phyloP scores from a whole-genome alignment of 352 stramenopile genomes.

The Globisporangium camurandrum region DNA sequence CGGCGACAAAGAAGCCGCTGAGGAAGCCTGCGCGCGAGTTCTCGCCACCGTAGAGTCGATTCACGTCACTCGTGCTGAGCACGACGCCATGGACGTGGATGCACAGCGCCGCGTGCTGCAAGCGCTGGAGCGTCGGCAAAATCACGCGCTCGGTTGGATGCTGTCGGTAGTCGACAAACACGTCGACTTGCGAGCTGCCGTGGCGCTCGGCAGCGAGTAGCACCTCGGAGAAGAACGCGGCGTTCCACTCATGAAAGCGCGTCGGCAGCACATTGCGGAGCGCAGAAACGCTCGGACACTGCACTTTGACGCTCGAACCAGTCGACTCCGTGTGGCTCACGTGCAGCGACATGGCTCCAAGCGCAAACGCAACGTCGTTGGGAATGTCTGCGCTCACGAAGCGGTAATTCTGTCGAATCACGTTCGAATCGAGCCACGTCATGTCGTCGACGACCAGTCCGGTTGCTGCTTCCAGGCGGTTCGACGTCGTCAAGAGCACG shows the following conservation, averaged over 20 bases:
- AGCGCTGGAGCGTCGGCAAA: slow-evolving; percentile 56
- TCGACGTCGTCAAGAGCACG: slow-evolving; percentile 31
- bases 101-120: slow-evolving; percentile 65
- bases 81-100: slow-evolving; percentile 61
- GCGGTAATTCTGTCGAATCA: slow-evolving; percentile 31
- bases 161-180: slow-evolving; percentile 61
- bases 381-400: slow-evolving; percentile 52
- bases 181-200: slow-evolving; percentile 44
- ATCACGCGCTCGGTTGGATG: slow-evolving; percentile 62
- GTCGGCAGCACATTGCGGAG: slow-evolving; percentile 37
- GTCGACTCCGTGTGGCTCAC: slow-evolving; percentile 54
- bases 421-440: slow-evolving; percentile 62
- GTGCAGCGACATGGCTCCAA: slow-evolving; percentile 60
- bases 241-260: slow-evolving; percentile 24
- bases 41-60: slow-evolving; percentile 38
- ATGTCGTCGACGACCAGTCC: slow-evolving; percentile 67
- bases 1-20: slow-evolving; percentile 51
- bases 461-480: slow-evolving; percentile 22
- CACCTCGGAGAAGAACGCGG: slow-evolving; percentile 47
- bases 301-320: slow-evolving; percentile 36
- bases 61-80: slow-evolving; percentile 43
- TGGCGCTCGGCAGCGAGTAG: slow-evolving; percentile 47
- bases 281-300: slow-evolving; percentile 27
- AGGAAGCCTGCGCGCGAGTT: slow-evolving; percentile 46
- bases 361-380: slow-evolving; percentile 28